A percentile compares a stretch with the other conserved stretches of the same genome.
phyloP scores from a whole-genome alignment of 257 asterid genomes.

The Solanum tacnaense region DNA sequence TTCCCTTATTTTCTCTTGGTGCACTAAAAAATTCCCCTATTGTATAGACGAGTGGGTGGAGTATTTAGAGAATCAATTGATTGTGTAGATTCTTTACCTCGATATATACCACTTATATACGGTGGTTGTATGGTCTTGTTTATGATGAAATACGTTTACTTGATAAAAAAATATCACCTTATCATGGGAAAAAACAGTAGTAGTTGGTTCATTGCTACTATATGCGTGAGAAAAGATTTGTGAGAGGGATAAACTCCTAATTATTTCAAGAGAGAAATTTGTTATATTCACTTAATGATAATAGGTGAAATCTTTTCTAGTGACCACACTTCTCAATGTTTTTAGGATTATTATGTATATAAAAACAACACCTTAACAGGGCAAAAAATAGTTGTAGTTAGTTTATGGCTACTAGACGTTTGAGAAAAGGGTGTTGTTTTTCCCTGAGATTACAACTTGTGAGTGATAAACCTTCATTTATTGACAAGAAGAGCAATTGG shows the following conservation, averaged over 20 bases:
- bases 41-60: not conserved
- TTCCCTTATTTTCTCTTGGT: not conserved
- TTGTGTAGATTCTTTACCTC: not conserved
- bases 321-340: not conserved
- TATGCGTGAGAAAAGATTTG: too few species aligned
- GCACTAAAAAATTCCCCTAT: not conserved
- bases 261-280: not conserved
- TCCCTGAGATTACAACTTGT: not conserved
- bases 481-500: not conserved
- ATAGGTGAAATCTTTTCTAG: not conserved
- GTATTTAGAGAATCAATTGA: not conserved
- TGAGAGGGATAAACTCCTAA: too few species aligned
- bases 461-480: not conserved
- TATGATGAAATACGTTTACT: not conserved
- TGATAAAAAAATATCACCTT: not conserved
- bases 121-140: not conserved
- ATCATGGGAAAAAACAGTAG: not conserved
- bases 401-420: not conserved
- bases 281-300: not conserved
- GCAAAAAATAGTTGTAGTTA: not conserved
- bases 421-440: not conserved
- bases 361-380: not conserved
- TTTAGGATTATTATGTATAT: not conserved
- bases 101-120: not conserved
- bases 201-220: not conserved